Evolutionary conservation across 1,284 basidiomycete species (phyloP).

Genomic region (Trichosporon ovoides): DNA sequence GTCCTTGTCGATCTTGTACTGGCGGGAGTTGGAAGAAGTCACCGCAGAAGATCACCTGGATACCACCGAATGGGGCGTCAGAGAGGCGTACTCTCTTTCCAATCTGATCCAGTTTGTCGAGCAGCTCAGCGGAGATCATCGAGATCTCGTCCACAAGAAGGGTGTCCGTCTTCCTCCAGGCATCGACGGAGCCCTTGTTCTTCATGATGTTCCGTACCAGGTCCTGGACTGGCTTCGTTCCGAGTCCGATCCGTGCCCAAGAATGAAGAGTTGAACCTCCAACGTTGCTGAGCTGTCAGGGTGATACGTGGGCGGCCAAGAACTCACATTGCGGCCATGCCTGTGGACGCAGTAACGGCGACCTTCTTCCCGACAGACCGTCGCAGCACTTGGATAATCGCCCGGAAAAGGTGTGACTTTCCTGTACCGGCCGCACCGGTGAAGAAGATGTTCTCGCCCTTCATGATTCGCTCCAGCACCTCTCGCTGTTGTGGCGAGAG

Average conservation of each 20-base stretch:
- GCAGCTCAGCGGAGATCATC: constrained; percentile 59
- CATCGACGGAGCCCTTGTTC: constrained; percentile 44
- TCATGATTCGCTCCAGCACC: constrained; percentile 65
- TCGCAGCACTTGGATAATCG: constrained; percentile 64
- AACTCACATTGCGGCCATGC: constrained; percentile 46
- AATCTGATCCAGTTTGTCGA: constrained; percentile 78
- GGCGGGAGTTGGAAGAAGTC: constrained; percentile 65
- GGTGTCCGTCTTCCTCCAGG: constrained; percentile 57
- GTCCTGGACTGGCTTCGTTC: constrained; percentile 42
- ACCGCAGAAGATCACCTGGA: constrained; percentile 65
- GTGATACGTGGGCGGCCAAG: not conserved
- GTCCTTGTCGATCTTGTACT: constrained; percentile 48
- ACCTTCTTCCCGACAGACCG: constrained; percentile 49
- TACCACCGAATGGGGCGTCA: constrained; percentile 74
- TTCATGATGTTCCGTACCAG: constrained; percentile 50
- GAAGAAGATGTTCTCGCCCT: constrained; percentile 75
- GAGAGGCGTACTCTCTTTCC: constrained; percentile 60
- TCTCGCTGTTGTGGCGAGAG: constrained; percentile 58
- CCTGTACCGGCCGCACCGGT: constrained; percentile 95
- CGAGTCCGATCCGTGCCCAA: constrained; percentile 56
- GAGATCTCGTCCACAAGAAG: constrained; percentile 69
- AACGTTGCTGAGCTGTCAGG: constrained; percentile 53
- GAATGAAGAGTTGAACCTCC: constrained; percentile 60
- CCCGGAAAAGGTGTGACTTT: constrained; percentile 79
- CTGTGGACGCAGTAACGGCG: constrained; percentile 73